A percentile compares a stretch with the other conserved stretches of the same genome.
These are phyloP conservation scores for Porcisia deanei DNA, from an alignment of 208 protist species.

Conservation along the genomic window DNA sequence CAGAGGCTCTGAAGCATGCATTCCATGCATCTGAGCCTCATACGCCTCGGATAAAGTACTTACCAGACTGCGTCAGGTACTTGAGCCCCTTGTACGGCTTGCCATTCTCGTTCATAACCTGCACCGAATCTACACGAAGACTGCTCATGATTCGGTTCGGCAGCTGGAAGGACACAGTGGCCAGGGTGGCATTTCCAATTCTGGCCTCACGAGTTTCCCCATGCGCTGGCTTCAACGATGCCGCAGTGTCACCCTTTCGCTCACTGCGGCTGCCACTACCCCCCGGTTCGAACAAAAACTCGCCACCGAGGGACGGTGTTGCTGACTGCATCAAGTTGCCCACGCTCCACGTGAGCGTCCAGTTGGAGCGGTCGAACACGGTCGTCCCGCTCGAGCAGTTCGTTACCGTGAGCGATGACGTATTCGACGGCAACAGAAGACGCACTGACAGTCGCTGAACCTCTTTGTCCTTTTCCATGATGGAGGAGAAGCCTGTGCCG, in stretches of 20 bases:
- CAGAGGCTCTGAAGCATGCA: neutral
- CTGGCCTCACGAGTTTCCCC: constrained; percentile 1
- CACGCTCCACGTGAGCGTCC: constrained; percentile 79
- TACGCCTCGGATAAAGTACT: constrained; percentile 75
- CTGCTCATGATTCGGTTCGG: constrained; percentile 70
- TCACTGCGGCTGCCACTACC: neutral
- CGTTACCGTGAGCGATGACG: constrained; percentile 56
- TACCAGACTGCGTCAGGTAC: constrained; percentile 77
- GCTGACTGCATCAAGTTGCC: constrained; percentile 60
- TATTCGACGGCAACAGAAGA: constrained; percentile 65
- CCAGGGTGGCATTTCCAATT: constrained; percentile 36
- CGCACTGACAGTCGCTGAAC: constrained; percentile 74
- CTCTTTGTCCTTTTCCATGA: constrained; percentile 40
- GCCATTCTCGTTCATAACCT: constrained; percentile 74
- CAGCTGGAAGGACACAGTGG: constrained; percentile 71
- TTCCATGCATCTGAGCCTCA: constrained; percentile 23
- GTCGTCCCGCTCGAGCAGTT: constrained; percentile 73
- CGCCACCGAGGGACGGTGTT: constrained; percentile 69
- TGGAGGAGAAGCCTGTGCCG: constrained; percentile 25
- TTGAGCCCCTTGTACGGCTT: constrained; percentile 92
- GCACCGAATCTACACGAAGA: constrained; percentile 81
- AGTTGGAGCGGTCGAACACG: constrained; percentile 63
- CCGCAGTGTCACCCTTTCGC: neutral
- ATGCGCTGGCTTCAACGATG: neutral
- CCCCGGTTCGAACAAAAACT: constrained; percentile 52